Conservation (phyloP, 2,329 filamentous ascomycete genomes). For the Aspergillaceae sp. region DNA sequence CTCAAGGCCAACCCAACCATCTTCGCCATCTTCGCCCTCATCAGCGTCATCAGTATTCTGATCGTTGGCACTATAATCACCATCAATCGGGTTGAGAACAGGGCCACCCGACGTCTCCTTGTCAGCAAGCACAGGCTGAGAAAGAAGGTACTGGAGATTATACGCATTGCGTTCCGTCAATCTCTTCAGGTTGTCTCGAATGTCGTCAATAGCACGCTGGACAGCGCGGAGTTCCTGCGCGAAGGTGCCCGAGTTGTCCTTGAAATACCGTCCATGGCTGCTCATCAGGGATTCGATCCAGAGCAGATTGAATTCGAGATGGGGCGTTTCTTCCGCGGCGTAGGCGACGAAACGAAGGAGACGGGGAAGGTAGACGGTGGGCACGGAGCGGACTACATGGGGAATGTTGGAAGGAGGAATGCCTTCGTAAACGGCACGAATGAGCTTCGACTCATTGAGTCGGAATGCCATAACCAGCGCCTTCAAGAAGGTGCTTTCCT, state of each 20-base stretch:
- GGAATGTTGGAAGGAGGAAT: conserved; percentile 67
- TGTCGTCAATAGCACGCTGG: conserved; percentile 67
- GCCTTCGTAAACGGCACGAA: conserved; percentile 76
- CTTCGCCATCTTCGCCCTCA: conserved; percentile 39
- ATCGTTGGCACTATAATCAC: conserved; percentile 20
- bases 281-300: conserved; percentile 81
- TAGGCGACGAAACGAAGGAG: conserved; percentile 79
- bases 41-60: conserved; percentile 21
- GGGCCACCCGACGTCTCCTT: conserved; percentile 21
- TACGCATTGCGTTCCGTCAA: conserved; percentile 84
- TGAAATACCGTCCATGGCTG: conserved; percentile 76
- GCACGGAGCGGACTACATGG: conserved; percentile 69
- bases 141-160: conserved; percentile 73
- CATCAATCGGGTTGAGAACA: conserved; percentile 14
- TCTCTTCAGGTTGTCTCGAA: conserved; percentile 72
- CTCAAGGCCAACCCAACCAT: conserved; percentile 49
- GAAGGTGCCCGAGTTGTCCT: conserved; percentile 67
- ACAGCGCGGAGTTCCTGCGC: conserved; percentile 79
- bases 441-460: conserved; percentile 73
- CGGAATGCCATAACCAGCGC: conserved; percentile 96
- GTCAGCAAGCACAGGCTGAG: conserved; percentile 38
- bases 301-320: conserved; percentile 86
- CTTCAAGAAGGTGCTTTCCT: conserved; percentile 71
- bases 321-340: conserved; percentile 80
- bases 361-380: conserved; percentile 75